These are phyloP conservation scores for Debaryomyces hansenii DNA, from an alignment of 805 yeast species.

Conservation along the genomic window DNA sequence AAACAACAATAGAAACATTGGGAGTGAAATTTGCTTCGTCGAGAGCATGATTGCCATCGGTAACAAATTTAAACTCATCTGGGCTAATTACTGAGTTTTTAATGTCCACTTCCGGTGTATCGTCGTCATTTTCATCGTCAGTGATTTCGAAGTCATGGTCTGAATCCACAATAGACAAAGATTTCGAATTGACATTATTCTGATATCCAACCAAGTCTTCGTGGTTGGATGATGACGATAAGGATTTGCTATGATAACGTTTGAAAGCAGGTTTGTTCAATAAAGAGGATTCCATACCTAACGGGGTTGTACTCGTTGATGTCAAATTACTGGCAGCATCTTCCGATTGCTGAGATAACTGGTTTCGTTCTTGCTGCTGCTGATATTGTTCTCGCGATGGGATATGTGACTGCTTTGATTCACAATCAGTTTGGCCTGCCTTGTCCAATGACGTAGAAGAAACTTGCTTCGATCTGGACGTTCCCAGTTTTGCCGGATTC, in stretches of 20 bases:
- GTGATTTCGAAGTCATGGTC: constrained; percentile 38
- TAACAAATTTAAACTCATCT: no score
- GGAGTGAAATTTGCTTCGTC: not conserved
- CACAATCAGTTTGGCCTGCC: constrained; percentile 1
- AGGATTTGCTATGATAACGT: constrained; percentile 36
- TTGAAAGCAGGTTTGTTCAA: constrained; percentile 6
- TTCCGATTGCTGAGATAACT: not conserved
- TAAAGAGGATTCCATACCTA: constrained; percentile 8
- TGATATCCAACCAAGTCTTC: constrained; percentile 40
- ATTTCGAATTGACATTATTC: constrained; percentile 31
- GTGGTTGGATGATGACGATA: constrained; percentile 28
- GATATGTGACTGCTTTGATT: not conserved
- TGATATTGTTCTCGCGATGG: constrained; percentile 5
- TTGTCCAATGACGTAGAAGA: not conserved
- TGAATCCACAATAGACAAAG: constrained; percentile 44
- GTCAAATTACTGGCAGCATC: not conserved
- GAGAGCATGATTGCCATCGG: not conserved
- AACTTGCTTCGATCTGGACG: not conserved
- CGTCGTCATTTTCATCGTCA: constrained; percentile 21
- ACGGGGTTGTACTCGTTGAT: constrained; percentile 15
- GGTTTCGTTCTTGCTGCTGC: not conserved
- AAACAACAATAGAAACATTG: constrained; percentile 11
- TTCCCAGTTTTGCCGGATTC: constrained; percentile 4
- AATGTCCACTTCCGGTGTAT: constrained; percentile 8
- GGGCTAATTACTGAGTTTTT: not conserved